Base-by-base conservation (phyloP, 2,329 filamentous ascomycete genomes). In the Teratosphaeriaceae sp. region DNA sequence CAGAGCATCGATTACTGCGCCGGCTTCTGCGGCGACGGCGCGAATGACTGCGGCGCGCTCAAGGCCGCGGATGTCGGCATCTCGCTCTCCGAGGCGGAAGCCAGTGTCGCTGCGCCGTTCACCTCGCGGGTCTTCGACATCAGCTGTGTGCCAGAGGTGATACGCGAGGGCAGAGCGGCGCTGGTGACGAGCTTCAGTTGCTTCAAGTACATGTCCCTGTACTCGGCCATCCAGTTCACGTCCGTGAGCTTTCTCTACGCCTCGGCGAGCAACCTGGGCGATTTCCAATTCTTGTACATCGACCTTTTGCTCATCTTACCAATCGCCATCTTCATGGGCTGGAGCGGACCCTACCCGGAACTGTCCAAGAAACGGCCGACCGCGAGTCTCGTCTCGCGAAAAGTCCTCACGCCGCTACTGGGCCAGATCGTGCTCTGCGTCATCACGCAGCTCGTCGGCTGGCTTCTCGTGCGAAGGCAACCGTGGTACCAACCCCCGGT, bases 151-250 rank as follows among this genome's bases (percentile, higher is more conserved):
- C 84, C 90, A 6, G 83, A 90, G 58, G 83, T 98, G 50, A 97
- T 98, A 50, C 65, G 88, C 52, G 92, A 98, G 71, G 92, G 92
- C 16, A 82, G 94, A 49, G 90, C 90, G 16, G 87, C 94, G 24
- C 75, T 98, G 24, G 89, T 97, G n/a, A 98, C 92, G 11, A 95
- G 88, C 65, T 98, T 98, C 70, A 94, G 87, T 69, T 98, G 92
- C 70, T 98, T 98, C 76, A 98, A 97, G 71, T 98, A 94, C 68
- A 98, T 98, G 94, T 94, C 86, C 56, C 69, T 98, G 52, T 98
- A 98, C 71, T 97, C 89, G 2, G 90, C 92, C n/a, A 98, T 98
- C 52, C 92, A 98, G 65, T 98, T 98, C 70, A 94, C 88, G 6
- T 88, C 87, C 1, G 94, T 98, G 59, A 94, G 85, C 74, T 96